phyloP scores from a whole-genome alignment of 495 filamentous ascomycete species.

The Penicillium tannophilum region DNA sequence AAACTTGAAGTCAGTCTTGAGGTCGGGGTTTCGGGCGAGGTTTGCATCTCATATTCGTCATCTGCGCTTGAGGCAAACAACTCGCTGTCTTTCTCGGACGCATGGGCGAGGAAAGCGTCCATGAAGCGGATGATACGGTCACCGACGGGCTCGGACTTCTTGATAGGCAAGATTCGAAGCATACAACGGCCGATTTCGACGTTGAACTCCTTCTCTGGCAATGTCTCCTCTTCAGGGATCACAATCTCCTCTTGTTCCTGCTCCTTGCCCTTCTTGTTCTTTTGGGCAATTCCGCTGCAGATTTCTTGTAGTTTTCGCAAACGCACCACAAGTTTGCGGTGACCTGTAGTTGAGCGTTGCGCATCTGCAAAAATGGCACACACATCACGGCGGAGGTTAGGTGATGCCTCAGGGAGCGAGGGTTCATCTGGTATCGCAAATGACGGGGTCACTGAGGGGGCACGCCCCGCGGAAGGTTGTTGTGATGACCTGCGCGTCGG shows the following conservation, averaged over 20 bases:
- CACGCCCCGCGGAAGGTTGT: constrained; percentile 59
- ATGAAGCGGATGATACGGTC: constrained; percentile 84
- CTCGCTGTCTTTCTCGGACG: constrained; percentile 73
- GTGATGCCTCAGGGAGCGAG: constrained; percentile 53
- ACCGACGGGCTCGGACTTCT: constrained; percentile 88
- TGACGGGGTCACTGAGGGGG: constrained; percentile 62
- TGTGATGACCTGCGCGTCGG: constrained; percentile 60
- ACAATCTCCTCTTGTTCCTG: constrained; percentile 41
- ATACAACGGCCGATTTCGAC: constrained; percentile 81
- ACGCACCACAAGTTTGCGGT: constrained; percentile 84
- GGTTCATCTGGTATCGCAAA: constrained; percentile 73
- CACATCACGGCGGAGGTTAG: constrained; percentile 72
- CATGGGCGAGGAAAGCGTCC: constrained; percentile 78
- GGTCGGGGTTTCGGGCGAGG: constrained; percentile 76
- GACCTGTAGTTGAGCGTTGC: constrained; percentile 82
- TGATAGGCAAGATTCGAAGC: constrained; percentile 77
- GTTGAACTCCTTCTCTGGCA: constrained; percentile 85
- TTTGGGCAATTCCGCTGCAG: constrained; percentile 75
- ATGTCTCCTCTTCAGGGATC: constrained; percentile 53
- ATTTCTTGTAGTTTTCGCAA: constrained; percentile 85
- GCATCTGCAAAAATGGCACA: constrained; percentile 83
- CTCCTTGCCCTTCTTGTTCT: constrained; percentile 45
- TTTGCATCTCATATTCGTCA: constrained; percentile 54
- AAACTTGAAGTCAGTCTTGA: constrained; percentile 76
- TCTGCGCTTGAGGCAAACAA: constrained; percentile 44